Conservation (phyloP, 257 asterid genomes). For the Galeopsis tetrahit region DNA sequence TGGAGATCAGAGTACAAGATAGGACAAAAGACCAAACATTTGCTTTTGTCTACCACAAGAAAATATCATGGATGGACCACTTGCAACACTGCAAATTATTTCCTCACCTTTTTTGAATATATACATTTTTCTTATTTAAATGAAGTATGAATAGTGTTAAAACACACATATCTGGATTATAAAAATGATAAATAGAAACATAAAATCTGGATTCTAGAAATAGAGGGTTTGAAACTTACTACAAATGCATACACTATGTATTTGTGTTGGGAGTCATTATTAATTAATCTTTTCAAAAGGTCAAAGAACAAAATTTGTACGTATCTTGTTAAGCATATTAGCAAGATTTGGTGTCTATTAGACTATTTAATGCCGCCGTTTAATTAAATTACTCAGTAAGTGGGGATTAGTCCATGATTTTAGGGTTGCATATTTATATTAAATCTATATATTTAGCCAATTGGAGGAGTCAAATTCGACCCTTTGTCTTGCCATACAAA, state of each 20-base stretch:
- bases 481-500: slow-evolving; percentile 29
- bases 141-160: too few species aligned
- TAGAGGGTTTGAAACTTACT: neutral
- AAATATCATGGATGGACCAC: slow-evolving; percentile 22
- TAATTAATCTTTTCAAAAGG: slow-evolving; percentile 18
- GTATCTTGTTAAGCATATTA: slow-evolving; percentile 34
- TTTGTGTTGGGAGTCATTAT: slow-evolving; percentile 23
- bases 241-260: neutral
- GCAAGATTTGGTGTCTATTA: slow-evolving; percentile 26
- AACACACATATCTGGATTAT: neutral
- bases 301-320: slow-evolving; percentile 36
- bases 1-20: slow-evolving; percentile 15
- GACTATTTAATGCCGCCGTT: slow-evolving; percentile 30
- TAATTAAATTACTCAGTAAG: slow-evolving; percentile 32
- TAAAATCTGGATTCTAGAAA: neutral
- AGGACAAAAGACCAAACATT: slow-evolving; percentile 31
- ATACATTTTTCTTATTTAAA: too few species aligned
- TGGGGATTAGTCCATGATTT: slow-evolving; percentile 28
- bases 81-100: neutral
- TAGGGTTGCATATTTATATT: slow-evolving; percentile 8
- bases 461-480: slow-evolving; percentile 22
- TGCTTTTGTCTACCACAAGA: slow-evolving; percentile 41
- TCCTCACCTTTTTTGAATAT: neutral
- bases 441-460: slow-evolving; percentile 13
- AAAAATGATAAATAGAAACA: neutral